Conservation (phyloP, 2,329 filamentous ascomycete species). For the Colletotrichum cuscutae region DNA sequence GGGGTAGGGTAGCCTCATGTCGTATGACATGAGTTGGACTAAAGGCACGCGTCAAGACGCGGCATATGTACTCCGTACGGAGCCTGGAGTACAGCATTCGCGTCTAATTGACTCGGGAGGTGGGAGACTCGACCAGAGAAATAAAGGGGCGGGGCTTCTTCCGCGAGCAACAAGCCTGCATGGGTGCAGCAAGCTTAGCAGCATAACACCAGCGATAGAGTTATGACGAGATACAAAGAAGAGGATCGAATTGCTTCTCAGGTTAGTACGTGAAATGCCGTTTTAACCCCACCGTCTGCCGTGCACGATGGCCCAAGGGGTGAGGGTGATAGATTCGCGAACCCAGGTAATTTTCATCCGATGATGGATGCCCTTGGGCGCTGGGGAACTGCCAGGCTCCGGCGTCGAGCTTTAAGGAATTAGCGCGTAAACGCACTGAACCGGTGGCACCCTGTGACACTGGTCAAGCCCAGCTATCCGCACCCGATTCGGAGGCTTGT, state of each 20-base stretch:
- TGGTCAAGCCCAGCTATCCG: not conserved
- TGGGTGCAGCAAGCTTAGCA: not conserved
- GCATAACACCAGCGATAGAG: not conserved
- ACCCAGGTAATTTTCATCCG: conserved; percentile 12
- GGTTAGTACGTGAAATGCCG: not conserved
- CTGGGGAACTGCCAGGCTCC: not conserved
- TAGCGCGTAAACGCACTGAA: conserved; percentile 10
- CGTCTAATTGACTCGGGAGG: not conserved
- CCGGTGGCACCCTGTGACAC: not conserved
- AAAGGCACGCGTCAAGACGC: not conserved
- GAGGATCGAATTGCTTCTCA: not conserved
- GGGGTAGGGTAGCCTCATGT: not conserved
- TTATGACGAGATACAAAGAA: too few relatives aligned
- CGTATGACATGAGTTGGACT: not conserved
- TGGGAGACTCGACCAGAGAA: not conserved
- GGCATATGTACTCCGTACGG: not conserved
- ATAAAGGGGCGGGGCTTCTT: not conserved
- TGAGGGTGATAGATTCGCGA: conserved; percentile 9
- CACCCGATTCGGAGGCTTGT: not conserved
- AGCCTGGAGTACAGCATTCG: not conserved
- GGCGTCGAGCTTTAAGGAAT: not conserved
- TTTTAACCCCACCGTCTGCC: not conserved
- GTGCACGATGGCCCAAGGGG: not conserved
- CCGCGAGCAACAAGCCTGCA: not conserved
- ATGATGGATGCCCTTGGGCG: not conserved